phyloP scores from a whole-genome alignment of 2,329 filamentous ascomycete genomes.

The Alternaria brassicicola region DNA sequence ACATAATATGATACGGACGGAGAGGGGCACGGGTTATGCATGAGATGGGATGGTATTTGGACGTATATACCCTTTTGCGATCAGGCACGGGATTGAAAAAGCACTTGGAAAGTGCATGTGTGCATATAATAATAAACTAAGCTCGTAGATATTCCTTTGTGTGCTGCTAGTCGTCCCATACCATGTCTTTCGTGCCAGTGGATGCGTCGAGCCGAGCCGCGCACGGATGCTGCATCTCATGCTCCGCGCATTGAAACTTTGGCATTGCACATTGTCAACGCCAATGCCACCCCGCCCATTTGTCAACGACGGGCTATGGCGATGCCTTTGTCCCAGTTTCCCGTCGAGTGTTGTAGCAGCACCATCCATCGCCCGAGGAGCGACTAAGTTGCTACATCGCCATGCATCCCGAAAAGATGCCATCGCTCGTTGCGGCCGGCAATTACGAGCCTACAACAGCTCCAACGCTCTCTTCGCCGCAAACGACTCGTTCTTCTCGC shows the following conservation, averaged over 20 bases:
- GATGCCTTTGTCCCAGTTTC: constrained; percentile 42
- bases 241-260: constrained; percentile 8
- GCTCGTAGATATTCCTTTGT: not conserved
- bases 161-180: not conserved
- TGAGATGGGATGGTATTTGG: constrained; percentile 8
- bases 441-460: constrained; percentile 23
- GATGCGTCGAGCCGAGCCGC: not conserved
- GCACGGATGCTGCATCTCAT: not conserved
- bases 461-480: constrained; percentile 4
- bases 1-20: constrained; percentile 1
- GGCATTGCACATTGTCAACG: constrained; percentile 2
- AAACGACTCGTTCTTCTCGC: constrained; percentile 9
- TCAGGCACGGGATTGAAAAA: not conserved
- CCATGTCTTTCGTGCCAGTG: not conserved
- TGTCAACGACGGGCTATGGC: constrained; percentile 45
- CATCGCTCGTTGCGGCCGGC: not conserved
- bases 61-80: constrained; percentile 17
- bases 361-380: not conserved
- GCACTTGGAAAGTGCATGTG: not conserved
- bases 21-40: not conserved
- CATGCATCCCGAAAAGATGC: not conserved
- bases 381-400: constrained; percentile 1
- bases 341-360: constrained; percentile 10
- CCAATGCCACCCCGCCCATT: constrained; percentile 43
- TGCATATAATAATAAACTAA: constrained; percentile 5